Conservation (phyloP, 352 stramenopile species). For the Pythium vanterpoolii region DNA sequence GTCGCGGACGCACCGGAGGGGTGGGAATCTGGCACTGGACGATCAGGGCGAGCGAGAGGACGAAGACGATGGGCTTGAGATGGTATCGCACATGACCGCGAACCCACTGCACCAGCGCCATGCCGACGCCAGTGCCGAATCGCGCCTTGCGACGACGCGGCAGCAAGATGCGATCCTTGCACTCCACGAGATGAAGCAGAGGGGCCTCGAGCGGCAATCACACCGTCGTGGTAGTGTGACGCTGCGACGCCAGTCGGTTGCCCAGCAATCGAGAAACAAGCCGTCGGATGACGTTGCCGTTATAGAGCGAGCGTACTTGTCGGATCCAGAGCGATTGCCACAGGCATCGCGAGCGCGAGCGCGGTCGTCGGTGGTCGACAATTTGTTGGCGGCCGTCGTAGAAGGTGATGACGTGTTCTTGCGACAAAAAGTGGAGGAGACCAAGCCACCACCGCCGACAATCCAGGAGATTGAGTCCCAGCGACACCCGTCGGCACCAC, state of each 20-base stretch:
- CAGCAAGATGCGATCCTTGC: conserved; percentile 51
- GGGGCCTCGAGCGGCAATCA: conserved; percentile 30
- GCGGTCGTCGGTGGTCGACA: conserved; percentile 17
- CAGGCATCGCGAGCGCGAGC: neutral
- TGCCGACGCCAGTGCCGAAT: conserved; percentile 30
- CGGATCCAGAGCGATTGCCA: conserved; percentile 14
- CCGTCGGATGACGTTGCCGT: neutral
- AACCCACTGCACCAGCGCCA: conserved; percentile 60
- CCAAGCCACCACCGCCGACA: neutral
- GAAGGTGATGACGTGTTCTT: conserved; percentile 11
- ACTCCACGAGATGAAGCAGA: conserved; percentile 49
- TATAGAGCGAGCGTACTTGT: conserved; percentile 16
- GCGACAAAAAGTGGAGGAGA: too few relatives aligned
- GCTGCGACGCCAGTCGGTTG: conserved; percentile 6
- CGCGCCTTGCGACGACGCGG: conserved; percentile 30
- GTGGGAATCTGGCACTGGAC: conserved; percentile 8
- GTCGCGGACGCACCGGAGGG: conserved; percentile 23
- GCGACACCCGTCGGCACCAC: neutral
- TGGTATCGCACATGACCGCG: conserved; percentile 64
- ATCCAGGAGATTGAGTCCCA: neutral
- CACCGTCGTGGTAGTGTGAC: conserved; percentile 28
- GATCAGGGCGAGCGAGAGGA: too few relatives aligned
- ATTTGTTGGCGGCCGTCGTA: conserved; percentile 15
- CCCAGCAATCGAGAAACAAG: neutral
- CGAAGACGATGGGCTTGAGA: conserved; percentile 57